These are phyloP conservation scores for Colletotrichum siamense DNA, from an alignment of 2,329 filamentous ascomycete genomes.

Conservation along the genomic window DNA sequence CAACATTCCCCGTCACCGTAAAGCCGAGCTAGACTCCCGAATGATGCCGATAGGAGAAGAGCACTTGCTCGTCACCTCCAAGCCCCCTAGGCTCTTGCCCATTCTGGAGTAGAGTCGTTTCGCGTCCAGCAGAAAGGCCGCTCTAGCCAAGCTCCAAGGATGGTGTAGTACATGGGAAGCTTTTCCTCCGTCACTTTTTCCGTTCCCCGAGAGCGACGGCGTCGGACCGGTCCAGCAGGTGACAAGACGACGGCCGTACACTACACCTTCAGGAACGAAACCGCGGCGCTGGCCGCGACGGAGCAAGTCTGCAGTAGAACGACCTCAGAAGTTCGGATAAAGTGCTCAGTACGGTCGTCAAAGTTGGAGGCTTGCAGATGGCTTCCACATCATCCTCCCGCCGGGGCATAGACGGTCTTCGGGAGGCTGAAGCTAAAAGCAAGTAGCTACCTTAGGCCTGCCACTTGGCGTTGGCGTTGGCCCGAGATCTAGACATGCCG, in stretches of 20 bases:
- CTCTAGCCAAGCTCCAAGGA: neutral
- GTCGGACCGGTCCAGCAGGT: neutral
- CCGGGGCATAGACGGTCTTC: neutral
- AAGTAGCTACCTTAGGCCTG: neutral
- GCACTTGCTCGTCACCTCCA: neutral
- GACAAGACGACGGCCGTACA: neutral
- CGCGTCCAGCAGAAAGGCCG: neutral
- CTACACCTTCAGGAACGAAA: neutral
- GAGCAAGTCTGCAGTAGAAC: neutral
- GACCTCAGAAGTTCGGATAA: neutral
- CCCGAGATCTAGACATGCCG: neutral
- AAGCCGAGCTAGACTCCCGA: neutral
- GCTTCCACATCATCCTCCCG: neutral
- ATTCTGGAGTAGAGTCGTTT: neutral
- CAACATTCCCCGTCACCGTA: neutral
- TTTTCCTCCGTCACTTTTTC: neutral
- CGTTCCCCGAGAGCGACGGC: neutral
- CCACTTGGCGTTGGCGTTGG: neutral
- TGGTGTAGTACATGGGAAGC: neutral
- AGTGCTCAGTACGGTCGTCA: neutral
- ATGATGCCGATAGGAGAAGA: neutral
- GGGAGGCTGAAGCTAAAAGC: neutral
- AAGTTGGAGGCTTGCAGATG: neutral
- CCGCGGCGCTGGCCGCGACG: neutral
- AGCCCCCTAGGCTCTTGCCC: neutral